phyloP scores from a whole-genome alignment of 2,329 filamentous ascomycete species.

The Aspergillus melleus region DNA sequence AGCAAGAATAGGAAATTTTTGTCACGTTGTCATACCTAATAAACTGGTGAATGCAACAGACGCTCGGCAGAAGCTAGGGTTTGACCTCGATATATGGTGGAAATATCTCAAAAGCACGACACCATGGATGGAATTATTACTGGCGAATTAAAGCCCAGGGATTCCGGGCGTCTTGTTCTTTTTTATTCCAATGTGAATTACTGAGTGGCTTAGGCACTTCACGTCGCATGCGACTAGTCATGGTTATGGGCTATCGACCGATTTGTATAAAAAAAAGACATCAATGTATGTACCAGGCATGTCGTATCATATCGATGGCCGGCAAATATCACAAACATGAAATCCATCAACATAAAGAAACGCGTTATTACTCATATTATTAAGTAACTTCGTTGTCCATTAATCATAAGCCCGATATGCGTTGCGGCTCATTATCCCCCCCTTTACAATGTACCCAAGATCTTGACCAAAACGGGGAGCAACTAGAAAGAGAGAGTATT shows the following conservation, averaged over 20 bases:
- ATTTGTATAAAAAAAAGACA: slow-evolving; percentile 1
- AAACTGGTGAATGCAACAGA: background rate
- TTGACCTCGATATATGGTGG: background rate
- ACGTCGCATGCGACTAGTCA: background rate
- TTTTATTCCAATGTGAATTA: background rate
- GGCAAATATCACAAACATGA: slow-evolving; percentile 49
- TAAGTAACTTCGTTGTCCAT: slow-evolving; percentile 34
- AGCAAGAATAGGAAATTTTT: background rate
- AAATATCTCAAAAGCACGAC: background rate
- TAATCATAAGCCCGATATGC: slow-evolving; percentile 23
- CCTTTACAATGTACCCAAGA: slow-evolving; percentile 30
- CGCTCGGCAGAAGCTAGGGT: background rate
- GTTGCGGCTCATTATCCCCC: background rate
- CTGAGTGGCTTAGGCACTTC: background rate
- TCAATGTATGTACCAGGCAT: slow-evolving; percentile 36
- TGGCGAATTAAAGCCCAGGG: background rate
- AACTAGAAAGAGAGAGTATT: slow-evolving; percentile 20
- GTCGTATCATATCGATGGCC: slow-evolving; percentile 52
- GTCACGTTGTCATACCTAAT: too few relatives aligned
- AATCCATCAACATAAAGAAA: slow-evolving; percentile 17
- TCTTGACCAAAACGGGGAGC: slow-evolving; percentile 29
- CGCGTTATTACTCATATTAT: slow-evolving; percentile 26
- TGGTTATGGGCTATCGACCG: slow-evolving; percentile 2
- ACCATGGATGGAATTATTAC: background rate
- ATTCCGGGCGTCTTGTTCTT: background rate